A percentile compares a stretch with the other conserved stretches of the same genome.
Evolutionary conservation across 2,329 filamentous ascomycete genomes (phyloP).

Genomic region (Fusarium miscanthi): DNA sequence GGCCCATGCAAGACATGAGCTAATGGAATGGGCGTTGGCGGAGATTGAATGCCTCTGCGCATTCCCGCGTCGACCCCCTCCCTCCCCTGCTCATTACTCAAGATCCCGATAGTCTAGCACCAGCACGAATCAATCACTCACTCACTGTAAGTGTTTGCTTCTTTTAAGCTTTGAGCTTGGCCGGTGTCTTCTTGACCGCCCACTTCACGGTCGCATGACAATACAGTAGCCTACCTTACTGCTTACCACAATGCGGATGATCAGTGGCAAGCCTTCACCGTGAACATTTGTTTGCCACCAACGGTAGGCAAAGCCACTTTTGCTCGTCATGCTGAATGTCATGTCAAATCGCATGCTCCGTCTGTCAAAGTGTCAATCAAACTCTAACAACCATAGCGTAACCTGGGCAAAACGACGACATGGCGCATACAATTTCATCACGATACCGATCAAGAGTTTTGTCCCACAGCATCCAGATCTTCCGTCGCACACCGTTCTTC

Average conservation of each 20-base stretch:
- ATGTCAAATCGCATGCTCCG: background rate
- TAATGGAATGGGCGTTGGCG: slow-evolving; percentile 24
- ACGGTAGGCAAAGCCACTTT: background rate
- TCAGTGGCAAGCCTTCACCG: slow-evolving; percentile 1
- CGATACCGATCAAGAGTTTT: background rate
- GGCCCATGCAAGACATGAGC: slow-evolving; percentile 5
- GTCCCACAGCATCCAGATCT: background rate
- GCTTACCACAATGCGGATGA: background rate
- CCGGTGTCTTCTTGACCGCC: background rate
- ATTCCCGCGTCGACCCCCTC: slow-evolving; percentile 10
- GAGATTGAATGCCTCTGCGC: slow-evolving; percentile 20
- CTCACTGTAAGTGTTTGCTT: background rate
- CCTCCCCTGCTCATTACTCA: slow-evolving; percentile 3
- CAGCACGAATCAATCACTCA: slow-evolving; percentile 6
- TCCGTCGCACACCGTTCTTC: slow-evolving; percentile 21
- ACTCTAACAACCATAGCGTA: slow-evolving; percentile 1
- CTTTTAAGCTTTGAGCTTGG: background rate
- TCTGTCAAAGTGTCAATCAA: slow-evolving; percentile 23
- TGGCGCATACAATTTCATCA: background rate
- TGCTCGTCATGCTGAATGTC: background rate
- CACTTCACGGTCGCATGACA: background rate
- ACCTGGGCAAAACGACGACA: background rate
- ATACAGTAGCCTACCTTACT: background rate
- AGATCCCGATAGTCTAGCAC: background rate
- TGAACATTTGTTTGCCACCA: background rate